Base-by-base conservation (phyloP, 139 green algal species). In the Microglena sp. region DNA sequence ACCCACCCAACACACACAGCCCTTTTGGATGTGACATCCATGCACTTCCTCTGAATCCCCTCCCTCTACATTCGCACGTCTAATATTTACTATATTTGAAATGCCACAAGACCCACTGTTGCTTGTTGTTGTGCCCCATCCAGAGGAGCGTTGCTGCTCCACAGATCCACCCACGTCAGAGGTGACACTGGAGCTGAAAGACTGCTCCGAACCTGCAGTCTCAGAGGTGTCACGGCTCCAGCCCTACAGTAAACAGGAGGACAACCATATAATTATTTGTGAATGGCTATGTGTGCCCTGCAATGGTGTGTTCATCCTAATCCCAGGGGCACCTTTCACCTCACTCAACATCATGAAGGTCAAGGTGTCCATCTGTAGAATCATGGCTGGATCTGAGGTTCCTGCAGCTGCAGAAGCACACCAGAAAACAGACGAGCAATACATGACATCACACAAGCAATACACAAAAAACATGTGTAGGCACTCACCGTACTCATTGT, bases 111-210 rank as follows among this genome's bases (percentile, higher is more conserved):
- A 24, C 40, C 18, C 40, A 50, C 40, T 64, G 15, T 18, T n/a
- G 50, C 7, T 60, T 18, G 50, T 60, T n/a, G 50, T 27, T 18
- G 18, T 60, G 15, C 50, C 18, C 21, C 7, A n/a, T n/a, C 50
- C 22, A n/a, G 7, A n/a, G 50, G 50, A 31, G 50, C 50, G 50
- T n/a, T 60, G 50, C 50, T 60, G 50, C 50, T 27, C 50, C 15
- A n/a, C 15, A 60, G 15, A n/a, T n/a, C 50, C 15, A 32, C 50
- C 50, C 7, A 18, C 7, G 50, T 60, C 50, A 7, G 7, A 32
- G 18, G 50, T 40, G 67, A 76, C 7, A 36, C 28, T 5, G 40
- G 40, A 24, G 40, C 40, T 50, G 40, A 50, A 50, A 18, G 15
- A 11, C 15, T 24, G 15, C 40, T 18, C 40, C 11, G 40, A 24